Evolutionary conservation across 805 yeast genomes (phyloP).

Genomic region (Candida parachauliodes): DNA sequence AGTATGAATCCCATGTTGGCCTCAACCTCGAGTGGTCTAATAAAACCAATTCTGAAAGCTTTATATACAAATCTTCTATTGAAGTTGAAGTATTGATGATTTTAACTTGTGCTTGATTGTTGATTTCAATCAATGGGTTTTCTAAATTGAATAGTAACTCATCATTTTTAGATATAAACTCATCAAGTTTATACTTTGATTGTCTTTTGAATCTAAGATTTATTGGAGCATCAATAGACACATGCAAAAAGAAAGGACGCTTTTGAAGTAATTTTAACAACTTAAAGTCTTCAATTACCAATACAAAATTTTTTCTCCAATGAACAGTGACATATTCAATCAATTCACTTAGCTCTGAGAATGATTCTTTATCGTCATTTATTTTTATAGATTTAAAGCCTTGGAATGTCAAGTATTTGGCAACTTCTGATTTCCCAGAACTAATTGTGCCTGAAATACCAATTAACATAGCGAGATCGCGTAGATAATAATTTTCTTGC

Average conservation of each 20-base stretch:
- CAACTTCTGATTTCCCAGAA: slow-evolving; percentile 66
- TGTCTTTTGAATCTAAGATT: slow-evolving; percentile 41
- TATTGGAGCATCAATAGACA: slow-evolving; percentile 73
- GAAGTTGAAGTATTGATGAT: slow-evolving; percentile 38
- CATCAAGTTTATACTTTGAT: slow-evolving; percentile 20
- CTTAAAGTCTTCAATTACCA: slow-evolving; percentile 42
- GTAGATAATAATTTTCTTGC: background rate
- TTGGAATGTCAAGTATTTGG: slow-evolving; percentile 50
- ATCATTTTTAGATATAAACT: slow-evolving; percentile 35
- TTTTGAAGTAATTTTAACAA: slow-evolving; percentile 48
- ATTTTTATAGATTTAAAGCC: slow-evolving; percentile 43
- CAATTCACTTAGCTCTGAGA: slow-evolving; percentile 36
- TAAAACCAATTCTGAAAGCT: slow-evolving; percentile 38
- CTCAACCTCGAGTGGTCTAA: slow-evolving; percentile 52
- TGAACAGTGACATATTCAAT: slow-evolving; percentile 59
- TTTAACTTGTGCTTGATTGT: slow-evolving; percentile 51
- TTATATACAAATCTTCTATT: slow-evolving; percentile 30
- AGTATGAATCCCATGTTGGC: slow-evolving; percentile 95
- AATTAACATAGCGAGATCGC: slow-evolving; percentile 49
- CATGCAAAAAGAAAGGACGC: slow-evolving; percentile 81
- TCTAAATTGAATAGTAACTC: slow-evolving; percentile 36
- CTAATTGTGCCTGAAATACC: slow-evolving; percentile 70
- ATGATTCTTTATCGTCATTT: background rate
- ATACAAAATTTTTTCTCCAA: slow-evolving; percentile 64
- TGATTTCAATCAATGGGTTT: slow-evolving; percentile 54